Evolutionary conservation across 129 eudicot species (phyloP).

Genomic region (Rutidosis leptorrhynchoides): DNA sequence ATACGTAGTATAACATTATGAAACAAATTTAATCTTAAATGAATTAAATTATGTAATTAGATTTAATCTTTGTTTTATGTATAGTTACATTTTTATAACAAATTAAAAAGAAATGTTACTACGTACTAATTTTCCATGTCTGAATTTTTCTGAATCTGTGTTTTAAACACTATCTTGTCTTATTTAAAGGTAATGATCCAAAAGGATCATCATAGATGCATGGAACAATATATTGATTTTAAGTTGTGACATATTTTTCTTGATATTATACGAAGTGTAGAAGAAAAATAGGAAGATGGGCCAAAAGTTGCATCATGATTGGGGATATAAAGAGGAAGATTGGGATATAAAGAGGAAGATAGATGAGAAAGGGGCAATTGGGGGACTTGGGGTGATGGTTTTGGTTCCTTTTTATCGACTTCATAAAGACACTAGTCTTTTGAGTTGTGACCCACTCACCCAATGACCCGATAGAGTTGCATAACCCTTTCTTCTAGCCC

Average conservation of each 20-base stretch:
- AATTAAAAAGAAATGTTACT: no score
- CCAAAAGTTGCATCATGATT: slow-evolving; percentile 24
- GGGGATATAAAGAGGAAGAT: slow-evolving; percentile 36
- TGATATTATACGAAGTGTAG: not conserved
- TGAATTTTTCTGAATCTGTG: no score
- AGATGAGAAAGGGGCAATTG: not conserved
- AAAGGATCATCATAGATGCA: no score
- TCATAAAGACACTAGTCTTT: slow-evolving; percentile 24
- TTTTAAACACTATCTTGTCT: no score
- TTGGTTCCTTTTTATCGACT: slow-evolving; percentile 31
- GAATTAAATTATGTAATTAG: no score
- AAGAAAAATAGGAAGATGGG: not conserved
- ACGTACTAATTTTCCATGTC: no score
- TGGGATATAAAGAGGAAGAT: slow-evolving; percentile 34
- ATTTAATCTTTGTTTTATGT: no score
- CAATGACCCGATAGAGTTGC: slow-evolving; percentile 15
- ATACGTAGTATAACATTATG: no score
- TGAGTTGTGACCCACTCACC: slow-evolving; percentile 21
- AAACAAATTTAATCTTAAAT: no score
- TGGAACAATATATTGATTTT: no score
- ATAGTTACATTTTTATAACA: no score
- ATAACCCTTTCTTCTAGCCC: slow-evolving; percentile 3
- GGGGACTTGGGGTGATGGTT: not conserved
- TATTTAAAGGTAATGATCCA: no score
- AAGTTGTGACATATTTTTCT: not conserved